Conservation (phyloP, 352 stramenopile species). For the Thalassiosira hispida region DNA sequence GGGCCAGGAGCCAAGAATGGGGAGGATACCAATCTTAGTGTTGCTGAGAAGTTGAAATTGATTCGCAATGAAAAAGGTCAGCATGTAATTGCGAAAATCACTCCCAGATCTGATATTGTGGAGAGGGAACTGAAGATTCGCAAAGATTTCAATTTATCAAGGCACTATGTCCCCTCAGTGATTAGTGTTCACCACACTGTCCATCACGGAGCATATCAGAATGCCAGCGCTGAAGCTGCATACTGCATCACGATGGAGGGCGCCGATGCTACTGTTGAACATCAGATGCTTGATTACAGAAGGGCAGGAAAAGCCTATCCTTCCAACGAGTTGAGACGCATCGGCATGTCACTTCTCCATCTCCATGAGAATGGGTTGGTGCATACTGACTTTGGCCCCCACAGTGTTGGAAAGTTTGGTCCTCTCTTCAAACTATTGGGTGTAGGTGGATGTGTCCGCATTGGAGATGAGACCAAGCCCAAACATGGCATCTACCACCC, state of each 20-base stretch:
- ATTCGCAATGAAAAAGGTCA: conserved; percentile 83
- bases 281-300: conserved; percentile 83
- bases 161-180: conserved; percentile 83
- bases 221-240: conserved; percentile 81
- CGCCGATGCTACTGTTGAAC: conserved; percentile 83
- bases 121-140: conserved; percentile 81
- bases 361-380: conserved; percentile 84
- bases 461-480: conserved; percentile 72
- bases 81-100: conserved; percentile 85
- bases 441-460: conserved; percentile 74
- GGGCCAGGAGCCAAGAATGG: conserved; percentile 19
- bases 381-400: conserved; percentile 83
- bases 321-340: conserved; percentile 77
- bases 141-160: conserved; percentile 83
- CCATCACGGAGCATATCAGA: conserved; percentile 83
- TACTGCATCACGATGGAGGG: conserved; percentile 87
- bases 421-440: conserved; percentile 81
- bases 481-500: conserved; percentile 83
- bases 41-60: conserved; percentile 80
- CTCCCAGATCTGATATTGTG: conserved; percentile 82
- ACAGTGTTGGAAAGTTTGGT: conserved; percentile 85
- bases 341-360: conserved; percentile 81
- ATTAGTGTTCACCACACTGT: conserved; percentile 86
- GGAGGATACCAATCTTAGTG: conserved; percentile 57
- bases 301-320: conserved; percentile 77